Conservation (phyloP, 306 rosid species). For the Prunus davidiana region DNA sequence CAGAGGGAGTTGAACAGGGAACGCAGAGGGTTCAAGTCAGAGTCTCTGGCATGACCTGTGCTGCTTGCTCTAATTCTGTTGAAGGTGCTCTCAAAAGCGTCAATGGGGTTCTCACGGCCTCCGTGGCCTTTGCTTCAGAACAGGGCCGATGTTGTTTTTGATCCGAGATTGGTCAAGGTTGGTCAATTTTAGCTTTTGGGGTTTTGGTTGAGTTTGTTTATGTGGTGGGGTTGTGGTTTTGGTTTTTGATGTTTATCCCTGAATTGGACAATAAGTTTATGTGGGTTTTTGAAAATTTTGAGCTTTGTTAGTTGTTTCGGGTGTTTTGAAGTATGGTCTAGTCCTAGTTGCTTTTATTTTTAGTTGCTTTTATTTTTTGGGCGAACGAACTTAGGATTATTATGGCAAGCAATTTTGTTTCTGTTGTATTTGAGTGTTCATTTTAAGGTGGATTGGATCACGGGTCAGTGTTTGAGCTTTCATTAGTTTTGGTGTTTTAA, state of each 20-base stretch:
- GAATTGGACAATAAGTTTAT: background rate
- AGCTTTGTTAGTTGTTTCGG: slow-evolving; percentile 11
- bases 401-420: background rate
- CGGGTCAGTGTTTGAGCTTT: slow-evolving; percentile 10
- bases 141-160: slow-evolving; percentile 82
- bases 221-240: background rate
- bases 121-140: slow-evolving; percentile 91
- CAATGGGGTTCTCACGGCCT: slow-evolving; percentile 64
- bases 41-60: slow-evolving; percentile 89
- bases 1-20: slow-evolving; percentile 28
- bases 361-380: background rate
- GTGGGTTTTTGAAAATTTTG: background rate
- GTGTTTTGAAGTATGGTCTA: background rate
- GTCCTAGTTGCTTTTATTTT: background rate
- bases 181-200: slow-evolving; percentile 9
- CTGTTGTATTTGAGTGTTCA: slow-evolving; percentile 3
- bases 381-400: background rate
- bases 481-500: background rate
- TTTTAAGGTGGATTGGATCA: background rate
- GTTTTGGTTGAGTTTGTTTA: background rate
- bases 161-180: slow-evolving; percentile 73
- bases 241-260: background rate
- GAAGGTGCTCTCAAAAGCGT: slow-evolving; percentile 68
- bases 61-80: slow-evolving; percentile 92
- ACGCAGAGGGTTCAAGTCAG: slow-evolving; percentile 64